Conservation (phyloP, 352 stramenopile genomes). For the Pythium phragmitis region DNA sequence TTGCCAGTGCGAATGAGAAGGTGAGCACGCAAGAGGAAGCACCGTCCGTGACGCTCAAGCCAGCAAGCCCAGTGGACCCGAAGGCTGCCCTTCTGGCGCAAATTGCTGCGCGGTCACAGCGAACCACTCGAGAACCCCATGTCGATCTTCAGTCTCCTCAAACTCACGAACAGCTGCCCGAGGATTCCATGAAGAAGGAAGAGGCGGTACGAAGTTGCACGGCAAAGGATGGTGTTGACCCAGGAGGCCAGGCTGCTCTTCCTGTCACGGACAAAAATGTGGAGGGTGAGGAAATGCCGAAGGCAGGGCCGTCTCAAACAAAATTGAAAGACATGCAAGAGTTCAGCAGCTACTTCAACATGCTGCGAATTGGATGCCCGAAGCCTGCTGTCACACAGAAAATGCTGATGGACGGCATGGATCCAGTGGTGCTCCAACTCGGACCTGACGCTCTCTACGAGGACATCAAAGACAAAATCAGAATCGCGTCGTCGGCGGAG, state of each 20-base stretch:
- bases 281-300: neutral
- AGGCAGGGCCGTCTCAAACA: conserved; percentile 1
- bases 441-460: conserved; percentile 61
- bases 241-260: conserved; percentile 30
- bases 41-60: neutral
- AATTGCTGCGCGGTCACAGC: conserved; percentile 16
- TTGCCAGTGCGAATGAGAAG: neutral
- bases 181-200: conserved; percentile 40
- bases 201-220: conserved; percentile 76
- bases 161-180: neutral
- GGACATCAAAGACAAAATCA: conserved; percentile 60
- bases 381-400: conserved; percentile 91
- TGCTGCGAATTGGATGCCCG: conserved; percentile 91
- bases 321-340: conserved; percentile 66
- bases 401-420: conserved; percentile 88
- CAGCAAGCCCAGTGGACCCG: conserved; percentile 5
- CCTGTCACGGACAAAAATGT: neutral
- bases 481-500: conserved; percentile 5
- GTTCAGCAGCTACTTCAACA: conserved; percentile 91
- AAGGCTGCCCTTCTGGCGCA: conserved; percentile 17
- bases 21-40: neutral
- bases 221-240: conserved; percentile 58
- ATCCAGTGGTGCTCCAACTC: conserved; percentile 63
- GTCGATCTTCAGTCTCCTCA: neutral
- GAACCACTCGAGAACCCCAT: neutral